Conservation (phyloP, 31 red algal genomes). For the Bonnemaisonia californica region DNA sequence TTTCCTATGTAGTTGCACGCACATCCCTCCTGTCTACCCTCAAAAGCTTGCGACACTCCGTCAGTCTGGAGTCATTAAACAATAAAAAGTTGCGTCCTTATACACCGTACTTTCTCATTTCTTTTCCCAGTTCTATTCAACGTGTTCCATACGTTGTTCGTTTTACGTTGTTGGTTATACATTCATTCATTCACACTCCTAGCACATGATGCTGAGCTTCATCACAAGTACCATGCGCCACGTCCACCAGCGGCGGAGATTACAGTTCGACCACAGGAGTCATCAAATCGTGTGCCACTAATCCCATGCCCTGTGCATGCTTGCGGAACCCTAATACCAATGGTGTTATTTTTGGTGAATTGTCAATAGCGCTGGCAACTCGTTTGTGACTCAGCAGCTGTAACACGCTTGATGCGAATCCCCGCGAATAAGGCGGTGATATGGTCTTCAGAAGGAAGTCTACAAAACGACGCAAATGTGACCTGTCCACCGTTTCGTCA, state of each 20-base stretch:
- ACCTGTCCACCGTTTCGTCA: constrained; percentile 32
- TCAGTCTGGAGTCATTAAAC: too few relatives aligned
- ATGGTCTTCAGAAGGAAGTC: constrained; percentile 28
- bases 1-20: too few relatives aligned
- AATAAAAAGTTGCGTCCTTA: too few relatives aligned
- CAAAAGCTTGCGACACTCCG: too few relatives aligned
- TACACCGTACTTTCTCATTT: too few relatives aligned
- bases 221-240: too few relatives aligned
- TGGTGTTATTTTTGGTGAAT: neutral
- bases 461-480: constrained; percentile 44
- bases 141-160: too few relatives aligned
- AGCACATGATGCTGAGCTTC: too few relatives aligned
- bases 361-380: constrained; percentile 32
- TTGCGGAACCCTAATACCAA: constrained; percentile 1
- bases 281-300: neutral
- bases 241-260: too few relatives aligned
- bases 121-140: too few relatives aligned
- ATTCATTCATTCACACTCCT: too few relatives aligned
- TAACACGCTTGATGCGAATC: constrained; percentile 10
- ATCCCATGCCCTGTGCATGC: neutral
- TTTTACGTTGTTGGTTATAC: constrained; percentile 2
- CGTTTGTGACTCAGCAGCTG: constrained; percentile 26
- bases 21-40: too few relatives aligned
- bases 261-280: neutral
- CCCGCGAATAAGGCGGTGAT: constrained; percentile 29